phyloP scores from a whole-genome alignment of 768 basidiomycete species.

The Lepiota brunneoincarnata region DNA sequence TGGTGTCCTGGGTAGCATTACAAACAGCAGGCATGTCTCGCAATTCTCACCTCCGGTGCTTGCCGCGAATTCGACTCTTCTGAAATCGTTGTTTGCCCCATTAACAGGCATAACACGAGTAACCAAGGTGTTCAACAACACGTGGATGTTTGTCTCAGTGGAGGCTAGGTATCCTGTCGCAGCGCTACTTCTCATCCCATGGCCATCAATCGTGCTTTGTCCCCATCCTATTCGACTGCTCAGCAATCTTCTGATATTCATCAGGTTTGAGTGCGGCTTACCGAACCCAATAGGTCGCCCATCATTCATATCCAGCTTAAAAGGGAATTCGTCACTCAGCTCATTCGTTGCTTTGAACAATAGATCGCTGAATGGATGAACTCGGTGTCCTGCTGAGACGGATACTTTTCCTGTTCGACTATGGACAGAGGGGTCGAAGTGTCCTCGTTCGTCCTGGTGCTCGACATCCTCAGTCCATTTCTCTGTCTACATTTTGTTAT shows the following conservation, averaged over 20 bases:
- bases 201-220: slow-evolving; percentile 17
- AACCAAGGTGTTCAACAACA: slow-evolving; percentile 26
- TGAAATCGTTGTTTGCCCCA: not conserved
- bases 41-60: slow-evolving; percentile 1
- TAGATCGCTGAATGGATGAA: slow-evolving; percentile 16
- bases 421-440: not conserved
- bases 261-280: too few species aligned
- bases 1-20: too few species aligned
- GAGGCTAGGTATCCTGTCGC: slow-evolving; percentile 21
- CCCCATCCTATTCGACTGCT: slow-evolving; percentile 15
- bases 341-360: slow-evolving; percentile 28
- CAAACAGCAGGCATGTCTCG: not conserved
- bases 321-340: slow-evolving; percentile 33
- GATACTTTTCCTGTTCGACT: not conserved
- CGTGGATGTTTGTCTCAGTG: slow-evolving; percentile 24
- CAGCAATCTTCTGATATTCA: not conserved
- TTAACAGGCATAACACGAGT: slow-evolving; percentile 15
- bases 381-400: not conserved
- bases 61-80: slow-evolving; percentile 9
- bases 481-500: too few species aligned
- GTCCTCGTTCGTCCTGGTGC: not conserved
- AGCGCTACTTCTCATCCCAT: slow-evolving; percentile 21
- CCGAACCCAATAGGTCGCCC: slow-evolving; percentile 39
- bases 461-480: not conserved
- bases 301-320: slow-evolving; percentile 37